Evolutionary conservation across 352 stramenopile genomes (phyloP), one percentile per base, ranked within the genome.

Genomic region (Aphanomyces cochlioides): DNA sequence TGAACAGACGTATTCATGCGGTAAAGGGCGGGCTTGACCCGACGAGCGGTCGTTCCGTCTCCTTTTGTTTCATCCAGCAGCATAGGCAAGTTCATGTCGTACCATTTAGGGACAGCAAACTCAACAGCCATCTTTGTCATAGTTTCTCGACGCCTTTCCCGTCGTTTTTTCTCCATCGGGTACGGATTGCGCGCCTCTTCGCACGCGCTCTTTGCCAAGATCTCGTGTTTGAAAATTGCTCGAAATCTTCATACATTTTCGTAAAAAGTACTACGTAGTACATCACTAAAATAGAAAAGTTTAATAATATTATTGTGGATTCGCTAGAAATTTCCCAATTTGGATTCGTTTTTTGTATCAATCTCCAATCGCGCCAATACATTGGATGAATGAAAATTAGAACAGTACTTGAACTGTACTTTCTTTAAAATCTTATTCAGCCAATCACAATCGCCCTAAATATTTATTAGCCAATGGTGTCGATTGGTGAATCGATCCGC

Each of bases 91-190:
- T 47, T 63, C 34, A 70, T 5, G 54, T 70, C 64, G 40, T 63
- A 70, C 64, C 64, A 70, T 50, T 70, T 70, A n/a, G 64, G 64
- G 17, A 70, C 61, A 10, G 45, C 47, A 40, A 63, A 70, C 1
- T 70, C n/a, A 17, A 36, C 48, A 45, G 53, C 64, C 8, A 70
- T n/a, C 39, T 64, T 47, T 0, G 47, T 50, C 21, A 50, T 45
- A 7, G 64, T 56, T 34, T 70, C 64, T 19, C 56, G 43, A 12
- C 47, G 64, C 39, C 43, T 50, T n/a, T 61, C 15, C 7, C 3
- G 54, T 13, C 54, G 54, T 37, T 61, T 12, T 37, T 43, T 28
- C 19, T 61, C 54, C 54, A 61, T 61, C 28, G 7, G 17, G 19
- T 12, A 39, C 19, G 28, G 7, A 37, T 43, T 37, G 15, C 21